phyloP scores from a whole-genome alignment of 768 basidiomycete genomes.

The Cyathus striatus region DNA sequence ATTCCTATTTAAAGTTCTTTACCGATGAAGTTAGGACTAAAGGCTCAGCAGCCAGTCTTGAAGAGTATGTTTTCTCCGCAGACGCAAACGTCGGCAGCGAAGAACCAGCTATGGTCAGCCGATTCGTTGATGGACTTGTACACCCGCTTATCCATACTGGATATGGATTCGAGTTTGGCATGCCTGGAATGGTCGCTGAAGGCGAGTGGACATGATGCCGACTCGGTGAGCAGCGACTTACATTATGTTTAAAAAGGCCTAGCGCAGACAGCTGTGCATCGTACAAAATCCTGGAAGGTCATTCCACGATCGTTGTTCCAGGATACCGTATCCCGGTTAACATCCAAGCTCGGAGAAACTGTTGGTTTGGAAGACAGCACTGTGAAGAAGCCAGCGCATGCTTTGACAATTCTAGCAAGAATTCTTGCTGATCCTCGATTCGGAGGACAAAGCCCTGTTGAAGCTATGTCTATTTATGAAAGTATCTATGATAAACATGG shows the following conservation, averaged over 20 bases:
- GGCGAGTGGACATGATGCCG: constrained; percentile 27
- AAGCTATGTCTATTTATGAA: constrained; percentile 19
- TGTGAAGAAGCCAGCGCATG: constrained; percentile 26
- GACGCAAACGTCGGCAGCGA: constrained; percentile 39
- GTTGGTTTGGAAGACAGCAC: background rate
- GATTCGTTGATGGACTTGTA: constrained; percentile 50
- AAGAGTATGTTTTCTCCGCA: constrained; percentile 56
- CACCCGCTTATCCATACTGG: too few relatives aligned
- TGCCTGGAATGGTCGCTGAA: too few relatives aligned
- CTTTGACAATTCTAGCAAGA: constrained; percentile 48
- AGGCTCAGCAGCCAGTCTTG: constrained; percentile 37
- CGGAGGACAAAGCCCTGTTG: constrained; percentile 9
- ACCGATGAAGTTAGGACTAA: constrained; percentile 32
- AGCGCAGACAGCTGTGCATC: constrained; percentile 49
- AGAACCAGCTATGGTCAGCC: constrained; percentile 52
- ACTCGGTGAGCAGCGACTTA: background rate
- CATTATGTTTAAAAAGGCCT: constrained; percentile 33
- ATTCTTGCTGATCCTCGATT: constrained; percentile 48
- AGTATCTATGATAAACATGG: constrained; percentile 31
- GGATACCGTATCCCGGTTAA: background rate
- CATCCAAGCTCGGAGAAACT: background rate
- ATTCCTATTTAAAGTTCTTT: constrained; percentile 60
- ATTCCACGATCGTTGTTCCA: constrained; percentile 5
- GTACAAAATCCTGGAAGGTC: constrained; percentile 2
- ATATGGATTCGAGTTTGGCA: too few relatives aligned